A percentile compares a stretch with the other conserved stretches of the same genome.
Conservation (phyloP, 1,284 basidiomycete species). For the Ceratobasidium sp. region DNA sequence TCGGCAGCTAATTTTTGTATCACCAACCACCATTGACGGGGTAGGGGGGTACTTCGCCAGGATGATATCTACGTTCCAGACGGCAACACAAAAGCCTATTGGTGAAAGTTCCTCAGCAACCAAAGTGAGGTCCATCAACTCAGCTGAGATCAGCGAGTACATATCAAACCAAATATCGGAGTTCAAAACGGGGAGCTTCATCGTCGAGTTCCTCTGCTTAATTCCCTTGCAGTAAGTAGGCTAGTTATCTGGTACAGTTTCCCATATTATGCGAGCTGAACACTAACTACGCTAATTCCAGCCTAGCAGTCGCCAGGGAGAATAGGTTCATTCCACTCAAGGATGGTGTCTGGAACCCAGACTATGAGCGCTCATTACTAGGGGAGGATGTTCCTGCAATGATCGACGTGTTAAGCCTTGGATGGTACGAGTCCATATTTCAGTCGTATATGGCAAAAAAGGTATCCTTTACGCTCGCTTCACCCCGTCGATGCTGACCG, state of each 20-base stretch:
- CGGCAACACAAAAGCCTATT: slow-evolving; percentile 59
- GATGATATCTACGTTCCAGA: slow-evolving; percentile 58
- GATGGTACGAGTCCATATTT: slow-evolving; percentile 70
- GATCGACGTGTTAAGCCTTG: slow-evolving; percentile 61
- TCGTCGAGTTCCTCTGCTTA: slow-evolving; percentile 41
- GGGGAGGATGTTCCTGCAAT: slow-evolving; percentile 65
- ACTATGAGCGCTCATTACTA: slow-evolving; percentile 60
- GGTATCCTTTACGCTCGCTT: slow-evolving; percentile 49
- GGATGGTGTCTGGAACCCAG: slow-evolving; percentile 61
- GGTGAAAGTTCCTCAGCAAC: slow-evolving; percentile 55
- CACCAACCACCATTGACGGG: slow-evolving; percentile 49
- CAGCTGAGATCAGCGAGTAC: background rate
- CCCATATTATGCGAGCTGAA: background rate
- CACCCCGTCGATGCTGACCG: background rate
- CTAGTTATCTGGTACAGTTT: too few species aligned
- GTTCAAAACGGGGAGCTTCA: slow-evolving; percentile 40
- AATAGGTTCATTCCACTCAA: slow-evolving; percentile 68
- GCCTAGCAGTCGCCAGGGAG: slow-evolving; percentile 61
- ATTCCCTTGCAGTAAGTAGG: slow-evolving; percentile 41
- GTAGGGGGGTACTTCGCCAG: slow-evolving; percentile 56
- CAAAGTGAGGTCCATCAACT: slow-evolving; percentile 42
- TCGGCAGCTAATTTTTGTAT: slow-evolving; percentile 56
- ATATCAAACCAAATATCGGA: background rate
- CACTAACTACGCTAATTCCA: background rate
- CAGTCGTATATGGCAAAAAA: slow-evolving; percentile 66